A percentile compares a stretch with the other conserved stretches of the same genome.
Evolutionary conservation across 2,329 filamentous ascomycete genomes (phyloP).

Genomic region (Fusarium phyllophilum): DNA sequence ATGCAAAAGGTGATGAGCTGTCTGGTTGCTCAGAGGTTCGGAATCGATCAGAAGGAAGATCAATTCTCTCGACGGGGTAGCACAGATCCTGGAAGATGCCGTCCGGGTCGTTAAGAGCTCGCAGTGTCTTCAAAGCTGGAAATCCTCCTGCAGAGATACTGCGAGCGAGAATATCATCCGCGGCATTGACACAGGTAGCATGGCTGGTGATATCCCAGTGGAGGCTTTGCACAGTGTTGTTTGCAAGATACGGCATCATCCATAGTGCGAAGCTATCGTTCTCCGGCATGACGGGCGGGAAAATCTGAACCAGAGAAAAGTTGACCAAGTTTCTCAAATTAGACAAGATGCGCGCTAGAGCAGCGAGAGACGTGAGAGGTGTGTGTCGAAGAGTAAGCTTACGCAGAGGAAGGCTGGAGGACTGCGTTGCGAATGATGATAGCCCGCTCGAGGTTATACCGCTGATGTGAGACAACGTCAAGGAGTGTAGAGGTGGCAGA

Average conservation of each 20-base stretch:
- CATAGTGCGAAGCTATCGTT: slow-evolving; percentile 65
- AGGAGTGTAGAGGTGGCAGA: slow-evolving; percentile 64
- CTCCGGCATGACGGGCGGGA: slow-evolving; percentile 64
- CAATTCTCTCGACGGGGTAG: slow-evolving; percentile 66
- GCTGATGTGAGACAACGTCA: slow-evolving; percentile 65
- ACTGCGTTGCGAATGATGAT: slow-evolving; percentile 64
- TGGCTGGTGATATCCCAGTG: slow-evolving; percentile 73
- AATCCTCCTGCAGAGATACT: slow-evolving; percentile 72
- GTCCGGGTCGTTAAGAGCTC: slow-evolving; percentile 75
- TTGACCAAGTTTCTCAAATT: slow-evolving; percentile 60
- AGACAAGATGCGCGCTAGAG: slow-evolving; percentile 68
- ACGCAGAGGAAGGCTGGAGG: slow-evolving; percentile 57
- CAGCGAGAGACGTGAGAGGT: slow-evolving; percentile 65
- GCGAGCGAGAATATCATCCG: slow-evolving; percentile 71
- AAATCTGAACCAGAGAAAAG: slow-evolving; percentile 66
- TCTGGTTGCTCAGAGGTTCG: slow-evolving; percentile 37
- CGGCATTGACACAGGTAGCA: slow-evolving; percentile 55
- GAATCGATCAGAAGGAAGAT: slow-evolving; percentile 62
- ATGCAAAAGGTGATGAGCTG: slow-evolving; percentile 31
- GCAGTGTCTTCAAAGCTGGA: slow-evolving; percentile 67
- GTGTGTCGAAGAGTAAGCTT: slow-evolving; percentile 66
- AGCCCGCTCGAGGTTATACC: slow-evolving; percentile 68
- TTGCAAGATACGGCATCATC: slow-evolving; percentile 73
- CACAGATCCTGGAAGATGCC: slow-evolving; percentile 77
- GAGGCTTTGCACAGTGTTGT: slow-evolving; percentile 60